Evolutionary conservation across 108 stramenopile genomes (phyloP).

Genomic region (Epipyxis sp.): DNA sequence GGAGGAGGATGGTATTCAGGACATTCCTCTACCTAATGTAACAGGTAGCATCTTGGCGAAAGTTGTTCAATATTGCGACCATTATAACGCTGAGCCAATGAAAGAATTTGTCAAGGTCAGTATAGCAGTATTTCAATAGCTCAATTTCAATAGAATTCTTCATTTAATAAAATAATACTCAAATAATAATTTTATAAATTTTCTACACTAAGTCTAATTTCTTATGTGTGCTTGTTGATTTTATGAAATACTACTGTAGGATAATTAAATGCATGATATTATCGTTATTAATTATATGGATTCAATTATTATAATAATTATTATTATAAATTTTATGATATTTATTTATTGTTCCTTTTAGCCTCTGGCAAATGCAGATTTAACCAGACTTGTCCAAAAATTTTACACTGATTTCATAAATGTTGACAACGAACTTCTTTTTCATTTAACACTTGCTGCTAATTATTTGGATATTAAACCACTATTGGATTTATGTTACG

Average conservation of each 20-base stretch:
- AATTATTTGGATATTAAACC: slow-evolving; percentile 53
- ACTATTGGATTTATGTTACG: slow-evolving; percentile 47
- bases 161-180: too few species aligned
- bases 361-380: slow-evolving; percentile 6
- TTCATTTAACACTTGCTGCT: slow-evolving; percentile 46
- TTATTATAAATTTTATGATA: neutral
- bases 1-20: slow-evolving; percentile 13
- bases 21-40: slow-evolving; percentile 47
- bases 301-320: too few species aligned
- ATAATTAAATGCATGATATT: too few species aligned
- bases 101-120: slow-evolving; percentile 42
- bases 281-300: too few species aligned
- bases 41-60: slow-evolving; percentile 36
- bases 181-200: too few species aligned
- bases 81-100: slow-evolving; percentile 44
- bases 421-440: slow-evolving; percentile 45
- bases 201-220: too few species aligned
- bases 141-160: too few species aligned
- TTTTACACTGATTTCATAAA: slow-evolving; percentile 47
- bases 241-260: too few species aligned
- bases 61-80: slow-evolving; percentile 46
- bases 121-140: too few species aligned
- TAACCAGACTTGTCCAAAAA: slow-evolving; percentile 39
- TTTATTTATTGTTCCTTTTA: slow-evolving; percentile 1
- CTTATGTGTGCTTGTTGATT: too few species aligned